phyloP scores from a whole-genome alignment of 2,329 filamentous ascomycete genomes.

The Sporothrix phasma region DNA sequence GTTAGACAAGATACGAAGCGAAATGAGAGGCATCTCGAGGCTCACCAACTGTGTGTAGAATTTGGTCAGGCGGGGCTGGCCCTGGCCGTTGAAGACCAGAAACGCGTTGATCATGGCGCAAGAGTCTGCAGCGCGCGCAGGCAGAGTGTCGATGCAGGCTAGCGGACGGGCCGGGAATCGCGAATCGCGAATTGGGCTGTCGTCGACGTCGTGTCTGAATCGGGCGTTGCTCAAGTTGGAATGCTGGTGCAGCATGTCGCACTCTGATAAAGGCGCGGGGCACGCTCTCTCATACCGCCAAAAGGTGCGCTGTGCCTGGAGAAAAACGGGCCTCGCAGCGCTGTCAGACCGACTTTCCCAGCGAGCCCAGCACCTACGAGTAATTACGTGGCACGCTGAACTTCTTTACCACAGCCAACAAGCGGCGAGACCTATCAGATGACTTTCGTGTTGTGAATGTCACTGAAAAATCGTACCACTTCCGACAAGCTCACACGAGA shows the following conservation, averaged over 20 bases:
- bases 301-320: background rate
- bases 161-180: background rate
- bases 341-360: background rate
- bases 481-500: background rate
- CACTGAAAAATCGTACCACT: background rate
- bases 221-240: background rate
- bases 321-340: background rate
- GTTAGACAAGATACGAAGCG: no score
- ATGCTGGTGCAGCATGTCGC: background rate
- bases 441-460: background rate
- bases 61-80: conserved; percentile 91
- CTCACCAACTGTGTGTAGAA: conserved; percentile 93
- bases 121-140: background rate
- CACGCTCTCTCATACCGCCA: background rate
- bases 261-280: background rate
- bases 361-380: background rate
- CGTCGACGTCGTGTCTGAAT: background rate
- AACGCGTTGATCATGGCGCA: conserved; percentile 90
- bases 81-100: conserved; percentile 96
- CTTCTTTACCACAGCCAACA: background rate
- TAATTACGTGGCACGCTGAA: no score
- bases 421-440: background rate
- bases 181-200: background rate
- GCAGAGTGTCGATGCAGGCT: background rate
- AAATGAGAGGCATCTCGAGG: background rate